Conservation (phyloP, 2,329 filamentous ascomycete genomes). For the Aspergillus sergii region DNA sequence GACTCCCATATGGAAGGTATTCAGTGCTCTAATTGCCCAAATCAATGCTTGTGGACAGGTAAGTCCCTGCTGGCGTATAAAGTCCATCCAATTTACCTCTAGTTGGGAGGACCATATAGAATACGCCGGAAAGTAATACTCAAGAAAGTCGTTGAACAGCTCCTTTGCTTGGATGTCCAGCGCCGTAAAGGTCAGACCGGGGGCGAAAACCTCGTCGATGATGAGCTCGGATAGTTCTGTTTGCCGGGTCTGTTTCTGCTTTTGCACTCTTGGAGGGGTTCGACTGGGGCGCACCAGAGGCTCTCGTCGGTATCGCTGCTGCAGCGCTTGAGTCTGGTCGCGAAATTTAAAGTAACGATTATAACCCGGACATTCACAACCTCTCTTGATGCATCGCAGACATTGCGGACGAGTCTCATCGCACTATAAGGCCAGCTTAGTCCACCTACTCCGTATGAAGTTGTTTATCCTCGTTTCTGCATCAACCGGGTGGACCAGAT, state of each 20-base stretch:
- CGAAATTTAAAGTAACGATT: not conserved
- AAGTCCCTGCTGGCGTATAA: slow-evolving; percentile 7
- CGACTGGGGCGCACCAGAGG: not conserved
- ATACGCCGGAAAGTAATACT: slow-evolving; percentile 8
- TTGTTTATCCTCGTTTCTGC: not conserved
- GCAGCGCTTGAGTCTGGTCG: not conserved
- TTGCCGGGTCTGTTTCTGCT: not conserved
- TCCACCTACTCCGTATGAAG: not conserved
- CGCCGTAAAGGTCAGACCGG: slow-evolving; percentile 9
- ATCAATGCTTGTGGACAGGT: slow-evolving; percentile 11
- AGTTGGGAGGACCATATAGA: not conserved
- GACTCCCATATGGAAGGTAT: slow-evolving; percentile 12
- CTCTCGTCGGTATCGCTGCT: not conserved
- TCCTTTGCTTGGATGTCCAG: slow-evolving; percentile 13
- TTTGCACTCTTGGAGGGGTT: not conserved
- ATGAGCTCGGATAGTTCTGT: not conserved
- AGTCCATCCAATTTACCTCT: slow-evolving; percentile 17
- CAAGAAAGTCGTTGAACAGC: slow-evolving; percentile 11
- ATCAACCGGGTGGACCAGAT: not conserved
- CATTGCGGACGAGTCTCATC: slow-evolving; percentile 5
- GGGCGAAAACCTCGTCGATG: slow-evolving; percentile 12
- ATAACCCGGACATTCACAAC: slow-evolving; percentile 5
- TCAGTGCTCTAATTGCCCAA: slow-evolving; percentile 16
- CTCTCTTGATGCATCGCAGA: not conserved
- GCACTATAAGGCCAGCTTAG: not conserved